Conservation (phyloP, 208 protist species). For the Acanthamoeba castellanii region DNA sequence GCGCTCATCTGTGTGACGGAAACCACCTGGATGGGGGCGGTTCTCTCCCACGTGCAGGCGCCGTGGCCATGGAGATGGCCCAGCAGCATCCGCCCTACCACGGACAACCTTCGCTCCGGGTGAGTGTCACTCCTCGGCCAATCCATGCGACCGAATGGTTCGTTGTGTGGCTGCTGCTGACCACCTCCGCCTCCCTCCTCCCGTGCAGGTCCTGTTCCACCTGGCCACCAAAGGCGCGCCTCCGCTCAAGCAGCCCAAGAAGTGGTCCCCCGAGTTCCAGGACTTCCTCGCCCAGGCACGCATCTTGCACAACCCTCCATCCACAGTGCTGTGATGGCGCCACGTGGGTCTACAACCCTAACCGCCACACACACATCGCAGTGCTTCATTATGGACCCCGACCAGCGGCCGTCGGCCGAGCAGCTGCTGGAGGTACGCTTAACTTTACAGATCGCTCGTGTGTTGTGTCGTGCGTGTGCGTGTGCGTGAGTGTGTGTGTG, state of each 20-base stretch:
- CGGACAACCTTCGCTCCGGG: not conserved
- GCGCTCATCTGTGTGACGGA: too few relatives aligned
- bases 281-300: slow-evolving; percentile 80
- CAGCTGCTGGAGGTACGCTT: not conserved
- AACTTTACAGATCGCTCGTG: too few relatives aligned
- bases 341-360: not conserved
- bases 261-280: slow-evolving; percentile 79
- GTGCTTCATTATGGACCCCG: slow-evolving; percentile 61
- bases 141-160: too few relatives aligned
- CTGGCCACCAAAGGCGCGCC: slow-evolving; percentile 85
- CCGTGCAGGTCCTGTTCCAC: slow-evolving; percentile 72
- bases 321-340: not conserved
- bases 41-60: not conserved
- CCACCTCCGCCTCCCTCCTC: not conserved
- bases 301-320: not conserved
- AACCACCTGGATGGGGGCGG: too few relatives aligned
- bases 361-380: not conserved
- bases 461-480: too few relatives aligned
- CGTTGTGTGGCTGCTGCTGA: not conserved
- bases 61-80: slow-evolving; percentile 32
- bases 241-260: slow-evolving; percentile 78
- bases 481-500: too few relatives aligned
- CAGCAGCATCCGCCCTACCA: slow-evolving; percentile 41
- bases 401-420: not conserved
- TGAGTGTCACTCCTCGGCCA: too few relatives aligned